Base-by-base conservation (phyloP, 2,329 filamentous ascomycete species). In the Zymoseptoria ardabiliae region DNA sequence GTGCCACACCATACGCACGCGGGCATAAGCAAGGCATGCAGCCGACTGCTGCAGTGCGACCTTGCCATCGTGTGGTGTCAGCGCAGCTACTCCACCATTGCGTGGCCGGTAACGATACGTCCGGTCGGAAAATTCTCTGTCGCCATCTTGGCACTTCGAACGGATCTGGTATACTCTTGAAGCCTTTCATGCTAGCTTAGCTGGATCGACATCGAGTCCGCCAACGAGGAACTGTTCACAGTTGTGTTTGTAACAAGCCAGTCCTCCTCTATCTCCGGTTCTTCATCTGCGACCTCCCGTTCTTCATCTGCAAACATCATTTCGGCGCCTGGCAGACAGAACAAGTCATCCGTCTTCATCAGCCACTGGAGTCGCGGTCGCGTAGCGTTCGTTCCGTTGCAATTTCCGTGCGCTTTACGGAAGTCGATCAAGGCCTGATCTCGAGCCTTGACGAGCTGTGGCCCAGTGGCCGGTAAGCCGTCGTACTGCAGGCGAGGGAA, bases 321-420 rank as follows among this genome's bases (percentile, higher is more conserved):
- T 17, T 70, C 66, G 11, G 68, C 55, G 3, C 66, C 69, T 17
- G 69, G 60, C 25, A 78, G 74, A 68, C 89, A 92, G 70, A 92
- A 92, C 54, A 91, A 73, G 69, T 90, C 86, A 28, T 76, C 74
- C 1, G 83, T 78, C 48, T 75, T 76, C 23, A 48, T 48, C 11
- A 11, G 23, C 73, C 72, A n/a, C 65, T 30, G 69, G 50, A 61
- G 68, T 54, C 68, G 69, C 66, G 55, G 70, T 67, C 65, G 72
- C 4, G 68, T 69, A 58, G 68, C 70, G 23, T 70, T 70, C 8
- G 74, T 72, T 2, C 69, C 72, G 22, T 71, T 71, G 68, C 91
- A 96, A 0, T 82, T 83, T n/a, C 91, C 91, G 13, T 90, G 80
- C 2, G 82, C 76, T 55, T 75, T 73, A 50, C 85, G 82, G 69